Evolutionary conservation across 1,139 yeast genomes (phyloP).

Genomic region (Kluyveromyces sp.): DNA sequence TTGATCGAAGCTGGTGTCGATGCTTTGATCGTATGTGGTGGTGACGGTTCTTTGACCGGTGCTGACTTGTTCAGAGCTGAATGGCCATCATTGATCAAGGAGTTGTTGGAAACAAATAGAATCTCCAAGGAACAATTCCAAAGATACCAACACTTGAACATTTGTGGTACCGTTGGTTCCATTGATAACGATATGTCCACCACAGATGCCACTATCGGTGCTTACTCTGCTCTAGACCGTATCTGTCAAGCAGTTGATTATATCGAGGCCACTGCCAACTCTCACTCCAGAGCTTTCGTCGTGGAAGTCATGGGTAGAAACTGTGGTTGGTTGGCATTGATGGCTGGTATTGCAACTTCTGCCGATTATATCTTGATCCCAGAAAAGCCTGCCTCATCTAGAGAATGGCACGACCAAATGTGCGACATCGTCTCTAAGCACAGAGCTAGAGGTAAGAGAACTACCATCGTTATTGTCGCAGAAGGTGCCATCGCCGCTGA

Average conservation of each 20-base stretch:
- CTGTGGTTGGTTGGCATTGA: slow-evolving; percentile 96
- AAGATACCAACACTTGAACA: slow-evolving; percentile 66
- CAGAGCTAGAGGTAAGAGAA: slow-evolving; percentile 80
- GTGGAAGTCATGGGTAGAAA: slow-evolving; percentile 99
- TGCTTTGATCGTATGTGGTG: slow-evolving; percentile 96
- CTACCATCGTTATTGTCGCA: slow-evolving; percentile 91
- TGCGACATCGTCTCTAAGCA: slow-evolving; percentile 65
- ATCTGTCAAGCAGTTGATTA: slow-evolving; percentile 91
- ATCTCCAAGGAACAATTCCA: slow-evolving; percentile 50
- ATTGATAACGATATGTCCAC: slow-evolving; percentile 97
- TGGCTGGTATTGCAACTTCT: slow-evolving; percentile 93
- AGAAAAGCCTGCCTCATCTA: slow-evolving; percentile 68
- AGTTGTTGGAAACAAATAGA: slow-evolving; percentile 47
- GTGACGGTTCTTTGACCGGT: slow-evolving; percentile 97
- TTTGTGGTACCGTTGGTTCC: slow-evolving; percentile 93
- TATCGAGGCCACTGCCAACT: slow-evolving; percentile 93
- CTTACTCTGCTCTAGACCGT: slow-evolving; percentile 86
- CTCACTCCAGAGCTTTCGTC: slow-evolving; percentile 95
- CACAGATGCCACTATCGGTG: slow-evolving; percentile 95
- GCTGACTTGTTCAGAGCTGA: slow-evolving; percentile 90
- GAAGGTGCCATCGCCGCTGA: slow-evolving; percentile 92
- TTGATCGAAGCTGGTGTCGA: slow-evolving; percentile 86
- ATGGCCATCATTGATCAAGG: slow-evolving; percentile 82
- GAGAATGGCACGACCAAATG: slow-evolving; percentile 70
- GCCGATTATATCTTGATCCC: slow-evolving; percentile 94